Evolutionary conservation across 2,329 filamentous ascomycete species (phyloP), one percentile per base, ranked within the genome.

Genomic region (Colletotrichum ledebouriae): DNA sequence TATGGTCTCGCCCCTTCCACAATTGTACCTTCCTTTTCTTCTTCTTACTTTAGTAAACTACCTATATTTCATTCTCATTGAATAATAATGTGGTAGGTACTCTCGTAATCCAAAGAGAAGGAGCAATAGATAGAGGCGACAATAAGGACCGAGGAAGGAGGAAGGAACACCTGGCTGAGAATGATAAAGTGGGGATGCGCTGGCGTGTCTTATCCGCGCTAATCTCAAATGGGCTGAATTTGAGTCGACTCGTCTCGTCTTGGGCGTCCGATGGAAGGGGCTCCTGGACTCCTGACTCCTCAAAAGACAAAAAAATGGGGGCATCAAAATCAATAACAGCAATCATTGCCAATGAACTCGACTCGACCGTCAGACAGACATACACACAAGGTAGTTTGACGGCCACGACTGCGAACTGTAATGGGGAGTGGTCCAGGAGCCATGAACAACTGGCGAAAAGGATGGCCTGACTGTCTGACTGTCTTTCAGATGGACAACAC

Each of bases 341-440:
- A 44, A 52, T 53, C 44, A 50, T 57, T 63, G 63, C 63, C 63
- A 67, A 67, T 63, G 44, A 50, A 63, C 15, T 20, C 39, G 41
- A 42, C 44, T 39, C 22, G 37, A 42, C 53, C 15, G 13, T 46
- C 12, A 46, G 15, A n/a, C 15, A 12, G 11, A 11, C 37, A 22
- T 22, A 37, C 41, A 46, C 6, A 37, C 41, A 41, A 11, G 6
- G 29, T 47, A 62, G 25, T 49, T n/a, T 17, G 53, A 37, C 17
- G n/a, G 20, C 12, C 22, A 33, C 25, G n/a, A 53, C n/a, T 29
- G 29, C 6, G 29, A 9, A 29, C 29, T 29, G 29, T 29, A n/a
- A 41, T n/a, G 17, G 42, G 44, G 20, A 37, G 17, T 57, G 22
- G 56, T 57, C 39, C 20, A 49, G 20, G 20, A 22, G 44, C 42